Percentiles rank a stretch among this genome's conserved stretches.
Evolutionary conservation across 2,329 filamentous ascomycete genomes (phyloP).

Genomic region (Fusarium marasasianum): DNA sequence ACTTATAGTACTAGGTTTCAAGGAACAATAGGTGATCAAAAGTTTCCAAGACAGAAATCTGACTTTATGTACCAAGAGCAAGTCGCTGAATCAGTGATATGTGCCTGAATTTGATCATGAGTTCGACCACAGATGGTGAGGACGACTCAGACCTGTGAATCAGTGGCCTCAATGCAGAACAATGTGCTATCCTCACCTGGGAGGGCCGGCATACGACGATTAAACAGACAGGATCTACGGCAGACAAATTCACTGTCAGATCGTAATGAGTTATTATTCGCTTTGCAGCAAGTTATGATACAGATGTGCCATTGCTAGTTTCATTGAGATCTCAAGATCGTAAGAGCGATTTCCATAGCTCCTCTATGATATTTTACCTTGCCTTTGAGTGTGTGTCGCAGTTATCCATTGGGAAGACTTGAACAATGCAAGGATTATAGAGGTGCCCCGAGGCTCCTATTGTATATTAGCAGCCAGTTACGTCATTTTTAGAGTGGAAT

Average conservation of each 20-base stretch:
- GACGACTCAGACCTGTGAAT: not conserved
- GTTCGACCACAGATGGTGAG: not conserved
- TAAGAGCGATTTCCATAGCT: not conserved
- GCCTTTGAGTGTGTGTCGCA: no score
- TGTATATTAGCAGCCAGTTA: rapidly evolving
- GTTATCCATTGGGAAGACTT: not conserved
- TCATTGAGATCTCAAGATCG: not conserved
- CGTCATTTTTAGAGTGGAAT: rapidly evolving
- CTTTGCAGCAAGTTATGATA: no score
- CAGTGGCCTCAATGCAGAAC: not conserved
- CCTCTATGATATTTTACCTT: no score
- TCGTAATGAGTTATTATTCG: not conserved
- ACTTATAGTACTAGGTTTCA: no score
- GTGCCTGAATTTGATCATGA: not conserved
- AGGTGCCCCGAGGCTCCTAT: rapidly evolving
- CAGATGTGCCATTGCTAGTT: no score
- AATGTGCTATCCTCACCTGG: not conserved
- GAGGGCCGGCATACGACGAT: no score
- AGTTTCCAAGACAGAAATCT: not conserved
- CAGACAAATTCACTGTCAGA: not conserved
- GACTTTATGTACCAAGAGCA: not conserved
- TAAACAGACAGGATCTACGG: not conserved
- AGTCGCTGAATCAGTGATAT: not conserved
- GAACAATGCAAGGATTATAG: no score
- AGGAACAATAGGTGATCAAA: not conserved